Base-by-base conservation (phyloP, 805 yeast species). In the Kodamaea sagamina region DNA sequence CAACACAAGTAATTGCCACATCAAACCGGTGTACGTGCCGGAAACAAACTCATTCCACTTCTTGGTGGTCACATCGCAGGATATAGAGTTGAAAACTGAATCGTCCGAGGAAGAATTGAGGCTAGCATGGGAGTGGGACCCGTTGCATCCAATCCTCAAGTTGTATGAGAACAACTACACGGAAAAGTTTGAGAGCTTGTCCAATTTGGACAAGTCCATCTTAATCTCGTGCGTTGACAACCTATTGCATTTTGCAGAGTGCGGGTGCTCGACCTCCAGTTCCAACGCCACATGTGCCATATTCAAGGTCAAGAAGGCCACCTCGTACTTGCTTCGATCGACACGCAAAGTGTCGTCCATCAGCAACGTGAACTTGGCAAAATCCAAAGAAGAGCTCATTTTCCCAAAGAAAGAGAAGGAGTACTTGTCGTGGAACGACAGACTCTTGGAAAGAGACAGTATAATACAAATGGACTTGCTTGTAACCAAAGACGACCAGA, bases 81-180 rank as follows among this genome's bases (percentile, higher is more conserved):
- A 78, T 2, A 77, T 90, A 19, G 68, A 32, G 9, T 48, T 71
- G 17, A 52, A 52, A 26, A 42, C 56, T 2, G 59, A 54, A 2
- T 10, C 71, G 40, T 62, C 72, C 7, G 89, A 81, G n/a, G 78
- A 81, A 29, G 97, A 90, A 57, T 63, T 92, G 15, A 75, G 90
- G 0, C 62, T 89, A 7, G 78, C 82, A 1, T 92, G 98, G 98
- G 87, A 84, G 47, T 92, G 97, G 96, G 96, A 89, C 57, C 58
- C 63, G 3, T 49, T 67, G 12, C 96, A 89, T 58, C 96, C 97
- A 2, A 85, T 89, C 28, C 65, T 69, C 41, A 72, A 74, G 49
- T 63, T 85, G 42, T 68, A 76, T 18, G 61, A 67, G 18, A 45
- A 47, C 15, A 51, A 46, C 16, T 54, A 53, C 31, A 36, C 37